A percentile compares a stretch with the other conserved stretches of the same genome.
phyloP scores from a whole-genome alignment of 2,329 filamentous ascomycete genomes.

The Cercospora zeae-maydis region DNA sequence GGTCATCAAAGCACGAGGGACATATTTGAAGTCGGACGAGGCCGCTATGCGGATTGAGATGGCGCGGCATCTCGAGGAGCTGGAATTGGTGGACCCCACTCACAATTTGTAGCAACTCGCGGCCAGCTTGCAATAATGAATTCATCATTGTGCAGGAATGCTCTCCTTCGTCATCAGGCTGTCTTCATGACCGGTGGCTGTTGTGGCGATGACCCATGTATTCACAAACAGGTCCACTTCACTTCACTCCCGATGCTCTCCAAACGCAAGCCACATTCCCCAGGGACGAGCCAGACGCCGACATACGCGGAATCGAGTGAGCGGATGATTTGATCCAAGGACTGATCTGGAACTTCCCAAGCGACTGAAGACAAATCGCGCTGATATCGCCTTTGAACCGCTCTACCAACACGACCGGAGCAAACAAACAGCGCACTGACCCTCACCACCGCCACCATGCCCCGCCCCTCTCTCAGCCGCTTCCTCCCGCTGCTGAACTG shows the following conservation, averaged over 20 bases:
- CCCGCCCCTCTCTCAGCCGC: background rate
- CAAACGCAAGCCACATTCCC: background rate
- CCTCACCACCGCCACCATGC: background rate
- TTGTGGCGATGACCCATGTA: background rate
- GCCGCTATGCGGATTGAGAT: constrained; percentile 25
- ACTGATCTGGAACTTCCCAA: background rate
- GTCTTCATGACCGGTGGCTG: background rate
- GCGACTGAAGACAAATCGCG: background rate
- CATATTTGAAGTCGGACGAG: constrained; percentile 33
- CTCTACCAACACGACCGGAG: background rate
- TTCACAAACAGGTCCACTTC: background rate
- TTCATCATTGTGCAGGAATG: background rate
- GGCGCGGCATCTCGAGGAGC: constrained; percentile 17
- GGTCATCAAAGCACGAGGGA: constrained; percentile 46
- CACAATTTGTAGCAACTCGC: background rate
- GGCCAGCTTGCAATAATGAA: background rate
- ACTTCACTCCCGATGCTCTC: background rate
- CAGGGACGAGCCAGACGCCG: background rate
- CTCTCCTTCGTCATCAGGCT: background rate
- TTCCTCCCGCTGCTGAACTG: background rate
- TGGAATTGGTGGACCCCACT: background rate
- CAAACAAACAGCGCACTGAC: background rate
- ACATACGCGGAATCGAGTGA: background rate
- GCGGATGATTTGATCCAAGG: background rate
- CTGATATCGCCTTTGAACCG: background rate